phyloP scores from a whole-genome alignment of 345 rosid species.

The Eucalyptus grandis region DNA sequence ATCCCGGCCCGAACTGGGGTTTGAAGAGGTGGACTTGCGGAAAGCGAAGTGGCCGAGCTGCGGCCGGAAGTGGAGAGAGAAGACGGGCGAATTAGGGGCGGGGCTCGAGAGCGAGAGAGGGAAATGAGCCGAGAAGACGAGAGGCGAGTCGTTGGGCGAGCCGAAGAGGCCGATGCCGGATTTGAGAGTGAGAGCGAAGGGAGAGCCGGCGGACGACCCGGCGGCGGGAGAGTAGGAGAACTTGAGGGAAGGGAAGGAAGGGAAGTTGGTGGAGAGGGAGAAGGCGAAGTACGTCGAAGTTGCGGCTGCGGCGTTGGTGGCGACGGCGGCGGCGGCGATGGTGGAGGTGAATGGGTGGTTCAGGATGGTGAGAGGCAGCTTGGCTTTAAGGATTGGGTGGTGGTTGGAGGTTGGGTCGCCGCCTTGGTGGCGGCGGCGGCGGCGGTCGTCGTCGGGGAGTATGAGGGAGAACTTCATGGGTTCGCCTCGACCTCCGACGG shows the following conservation, averaged over 20 bases:
- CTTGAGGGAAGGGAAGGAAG: conserved; percentile 48
- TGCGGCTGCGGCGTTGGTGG: neutral
- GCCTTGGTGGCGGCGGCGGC: neutral
- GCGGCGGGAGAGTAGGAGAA: conserved; percentile 23
- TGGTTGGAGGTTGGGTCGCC: neutral
- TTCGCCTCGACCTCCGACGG: neutral
- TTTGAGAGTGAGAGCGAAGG: conserved; percentile 37
- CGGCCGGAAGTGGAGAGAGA: conserved; percentile 61
- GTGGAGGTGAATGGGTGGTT: conserved; percentile 32
- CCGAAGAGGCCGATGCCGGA: conserved; percentile 62
- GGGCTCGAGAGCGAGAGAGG: conserved; percentile 18
- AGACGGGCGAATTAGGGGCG: conserved; percentile 17
- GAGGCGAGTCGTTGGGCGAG: conserved; percentile 47
- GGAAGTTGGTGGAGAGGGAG: conserved; percentile 41
- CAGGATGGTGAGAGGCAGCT: conserved; percentile 33
- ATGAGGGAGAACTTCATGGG: conserved; percentile 43
- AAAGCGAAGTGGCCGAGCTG: conserved; percentile 41
- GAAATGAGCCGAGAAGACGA: conserved; percentile 41
- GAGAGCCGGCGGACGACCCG: conserved; percentile 6
- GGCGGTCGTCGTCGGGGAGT: conserved; percentile 15
- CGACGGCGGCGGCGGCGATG: conserved; percentile 6
- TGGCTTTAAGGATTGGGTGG: conserved; percentile 30
- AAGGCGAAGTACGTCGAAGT: conserved; percentile 14
- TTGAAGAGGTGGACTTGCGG: conserved; percentile 19
- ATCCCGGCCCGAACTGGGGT: conserved; percentile 1